Percentiles rank a stretch among this genome's conserved stretches.
phyloP scores from a whole-genome alignment of 2,329 filamentous ascomycete species.

The Colletotrichum trifolii region DNA sequence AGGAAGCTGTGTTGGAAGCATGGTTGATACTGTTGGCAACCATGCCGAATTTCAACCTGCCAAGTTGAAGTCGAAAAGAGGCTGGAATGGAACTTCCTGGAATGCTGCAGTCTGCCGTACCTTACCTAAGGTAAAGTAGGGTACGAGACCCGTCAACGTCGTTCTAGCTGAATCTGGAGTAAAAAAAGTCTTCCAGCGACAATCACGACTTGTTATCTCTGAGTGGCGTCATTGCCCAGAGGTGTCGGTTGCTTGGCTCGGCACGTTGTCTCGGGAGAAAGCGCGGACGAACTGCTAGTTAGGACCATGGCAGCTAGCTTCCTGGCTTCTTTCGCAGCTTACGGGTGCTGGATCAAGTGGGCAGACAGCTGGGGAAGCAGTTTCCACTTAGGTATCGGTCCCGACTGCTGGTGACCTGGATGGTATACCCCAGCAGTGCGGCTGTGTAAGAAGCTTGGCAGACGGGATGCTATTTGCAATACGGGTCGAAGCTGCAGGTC shows the following conservation, averaged over 20 bases:
- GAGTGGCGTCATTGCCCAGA: constrained; percentile 1
- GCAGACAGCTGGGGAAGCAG: neutral
- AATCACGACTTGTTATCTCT: neutral
- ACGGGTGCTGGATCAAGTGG: neutral
- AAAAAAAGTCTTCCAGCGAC: neutral
- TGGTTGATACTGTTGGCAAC: constrained; percentile 11
- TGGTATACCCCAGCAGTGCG: constrained; percentile 5
- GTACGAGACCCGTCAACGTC: neutral
- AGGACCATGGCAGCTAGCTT: neutral
- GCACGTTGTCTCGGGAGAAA: neutral
- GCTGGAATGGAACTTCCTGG: neutral
- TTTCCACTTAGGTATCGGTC: neutral
- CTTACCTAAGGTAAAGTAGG: neutral
- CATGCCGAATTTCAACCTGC: neutral
- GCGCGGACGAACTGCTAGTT: constrained; percentile 11
- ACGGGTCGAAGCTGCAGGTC: neutral
- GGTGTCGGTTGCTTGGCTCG: neutral
- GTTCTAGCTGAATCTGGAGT: neutral
- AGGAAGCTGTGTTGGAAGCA: constrained; percentile 3
- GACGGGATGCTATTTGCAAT: no score
- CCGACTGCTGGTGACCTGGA: constrained; percentile 14
- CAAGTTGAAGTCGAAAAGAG: neutral
- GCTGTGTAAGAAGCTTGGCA: constrained; percentile 14
- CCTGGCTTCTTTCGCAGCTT: neutral
- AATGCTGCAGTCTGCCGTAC: neutral